phyloP scores from a whole-genome alignment of 2,329 filamentous ascomycete genomes.

The Ceratocystis alfenasii region DNA sequence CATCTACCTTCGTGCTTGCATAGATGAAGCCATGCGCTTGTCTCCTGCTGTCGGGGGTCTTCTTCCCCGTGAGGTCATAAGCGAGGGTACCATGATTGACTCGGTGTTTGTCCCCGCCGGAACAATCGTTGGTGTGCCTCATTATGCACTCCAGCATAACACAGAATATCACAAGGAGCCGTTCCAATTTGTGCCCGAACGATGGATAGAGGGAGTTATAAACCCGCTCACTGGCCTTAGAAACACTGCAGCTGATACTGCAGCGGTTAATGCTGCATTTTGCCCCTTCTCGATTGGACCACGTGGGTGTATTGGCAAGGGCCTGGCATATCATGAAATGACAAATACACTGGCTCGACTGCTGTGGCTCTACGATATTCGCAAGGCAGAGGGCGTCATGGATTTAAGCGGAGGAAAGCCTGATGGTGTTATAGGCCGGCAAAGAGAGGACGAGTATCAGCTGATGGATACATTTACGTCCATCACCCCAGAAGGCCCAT shows the following conservation, averaged over 20 bases:
- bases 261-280: constrained; percentile 53
- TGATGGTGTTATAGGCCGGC: constrained; percentile 37
- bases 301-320: constrained; percentile 61
- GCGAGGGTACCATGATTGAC: constrained; percentile 44
- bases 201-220: constrained; percentile 46
- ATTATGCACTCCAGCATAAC: constrained; percentile 60
- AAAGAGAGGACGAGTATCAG: constrained; percentile 52
- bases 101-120: constrained; percentile 45
- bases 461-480: constrained; percentile 62
- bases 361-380: constrained; percentile 50
- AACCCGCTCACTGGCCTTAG: constrained; percentile 30
- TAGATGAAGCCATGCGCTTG: constrained; percentile 54
- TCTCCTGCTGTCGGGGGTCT: constrained; percentile 50
- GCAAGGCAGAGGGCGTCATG: constrained; percentile 36
- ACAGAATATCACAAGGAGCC: constrained; percentile 48
- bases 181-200: constrained; percentile 49
- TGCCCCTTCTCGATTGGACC: constrained; percentile 63
- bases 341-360: constrained; percentile 49
- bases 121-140: constrained; percentile 51
- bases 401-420: constrained; percentile 42
- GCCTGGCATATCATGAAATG: constrained; percentile 56
- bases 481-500: constrained; percentile 52
- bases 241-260: constrained; percentile 40
- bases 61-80: constrained; percentile 46
- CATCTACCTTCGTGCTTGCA: constrained; percentile 50